Evolutionary conservation across 1,284 basidiomycete genomes (phyloP), one percentile per base, ranked within the genome.

Genomic region (Austropuccinia psidii): DNA sequence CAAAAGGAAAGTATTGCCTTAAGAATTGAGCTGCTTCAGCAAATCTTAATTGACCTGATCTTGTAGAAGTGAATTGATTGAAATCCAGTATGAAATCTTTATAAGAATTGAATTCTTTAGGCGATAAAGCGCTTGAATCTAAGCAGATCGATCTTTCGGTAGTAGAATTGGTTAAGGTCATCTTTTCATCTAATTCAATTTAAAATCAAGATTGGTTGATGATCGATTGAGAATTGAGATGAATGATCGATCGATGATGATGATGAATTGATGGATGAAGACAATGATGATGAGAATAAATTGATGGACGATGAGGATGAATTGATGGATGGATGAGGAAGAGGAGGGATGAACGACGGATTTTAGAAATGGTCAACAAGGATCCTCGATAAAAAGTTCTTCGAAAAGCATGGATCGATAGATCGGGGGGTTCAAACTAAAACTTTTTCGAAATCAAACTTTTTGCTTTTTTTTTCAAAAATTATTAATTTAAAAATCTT

Each of bases 21-120:
- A 70, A 33, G 57, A 70, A 61, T 35, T 70, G 39, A 58, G 67
- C 67, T 9, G 67, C 67, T 35, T 70, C 41, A 7, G 67, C 67
- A 49, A 70, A 70, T 50, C 67, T 33, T 11, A 61, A 21, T 35
- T 39, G 24, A 49, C 55, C 55, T 35, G 31, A 15, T 21, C 55
- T 55, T 37, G 41, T 21, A 17, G 27, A 6, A 5, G 41, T 58
- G 55, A 58, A 55, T n/a, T 29, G 31, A 17, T 47, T 43, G 24
- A 60, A 70, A 2, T 70, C 39, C 24, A 19, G 21, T 3, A 70
- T 70, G 67, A 70, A 60, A 24, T 41, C 24, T 35, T 57, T 13
- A 43, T 70, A 70, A 5, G 55, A 17, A 4, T 49, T 21, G 31
- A 45, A 55, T 60, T 70, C 67, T 4, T 47, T 21, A 31, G 67